Evolutionary conservation across 2,329 filamentous ascomycete genomes (phyloP).

Genomic region (Colletotrichum salicis): DNA sequence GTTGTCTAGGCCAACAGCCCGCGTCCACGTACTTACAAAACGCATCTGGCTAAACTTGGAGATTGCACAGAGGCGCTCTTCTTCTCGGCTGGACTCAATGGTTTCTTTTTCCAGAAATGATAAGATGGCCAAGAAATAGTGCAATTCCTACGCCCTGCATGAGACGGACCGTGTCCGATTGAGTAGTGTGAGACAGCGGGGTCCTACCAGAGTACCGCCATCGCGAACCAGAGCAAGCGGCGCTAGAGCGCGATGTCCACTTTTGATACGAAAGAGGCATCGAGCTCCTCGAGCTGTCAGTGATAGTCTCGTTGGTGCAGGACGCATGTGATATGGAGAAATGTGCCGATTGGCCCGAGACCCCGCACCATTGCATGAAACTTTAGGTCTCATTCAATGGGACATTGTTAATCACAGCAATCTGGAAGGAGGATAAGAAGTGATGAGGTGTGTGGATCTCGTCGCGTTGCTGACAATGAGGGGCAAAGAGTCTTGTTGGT

Average conservation of each 20-base stretch:
- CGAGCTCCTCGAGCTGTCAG: background rate
- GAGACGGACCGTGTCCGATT: conserved; percentile 29
- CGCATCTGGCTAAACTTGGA: conserved; percentile 20
- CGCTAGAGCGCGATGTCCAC: conserved; percentile 9
- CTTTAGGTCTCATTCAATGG: conserved; percentile 12
- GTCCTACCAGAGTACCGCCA: background rate
- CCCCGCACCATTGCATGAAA: conserved; percentile 32
- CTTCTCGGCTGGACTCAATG: background rate
- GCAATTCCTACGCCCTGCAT: conserved; percentile 26
- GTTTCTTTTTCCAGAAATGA: conserved; percentile 29
- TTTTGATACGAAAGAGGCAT: conserved; percentile 31
- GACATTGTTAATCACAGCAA: conserved; percentile 19
- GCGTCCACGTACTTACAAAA: conserved; percentile 2
- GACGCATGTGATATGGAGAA: conserved; percentile 27
- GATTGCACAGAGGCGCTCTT: background rate
- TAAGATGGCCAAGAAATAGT: conserved; percentile 29
- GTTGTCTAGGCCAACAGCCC: conserved; percentile 12
- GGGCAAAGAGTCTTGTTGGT: conserved; percentile 14
- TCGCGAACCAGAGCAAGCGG: background rate
- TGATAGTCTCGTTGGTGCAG: conserved; percentile 7
- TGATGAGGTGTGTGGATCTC: conserved; percentile 12
- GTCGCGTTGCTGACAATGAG: conserved; percentile 14
- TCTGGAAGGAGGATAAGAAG: conserved; percentile 34
- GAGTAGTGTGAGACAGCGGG: conserved; percentile 22
- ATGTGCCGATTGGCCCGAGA: conserved; percentile 34